A percentile compares a stretch with the other conserved stretches of the same genome.
phyloP scores from a whole-genome alignment of 2,329 filamentous ascomycete genomes.

The Fusarium chuoi region DNA sequence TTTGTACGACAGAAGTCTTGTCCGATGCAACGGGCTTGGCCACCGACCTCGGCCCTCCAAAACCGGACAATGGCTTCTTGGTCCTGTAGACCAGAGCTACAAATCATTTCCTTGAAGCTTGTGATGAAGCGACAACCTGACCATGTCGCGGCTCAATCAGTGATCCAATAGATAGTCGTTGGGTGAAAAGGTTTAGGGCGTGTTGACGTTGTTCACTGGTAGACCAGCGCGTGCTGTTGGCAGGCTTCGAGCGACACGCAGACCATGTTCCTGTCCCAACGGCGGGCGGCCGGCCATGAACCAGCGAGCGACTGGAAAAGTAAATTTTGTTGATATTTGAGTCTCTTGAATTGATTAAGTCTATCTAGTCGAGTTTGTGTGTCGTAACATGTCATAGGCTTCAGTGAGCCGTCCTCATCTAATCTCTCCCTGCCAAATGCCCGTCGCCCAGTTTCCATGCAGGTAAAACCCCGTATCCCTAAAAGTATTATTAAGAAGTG shows the following conservation, averaged over 20 bases:
- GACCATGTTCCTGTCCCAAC: background rate
- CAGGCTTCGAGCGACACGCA: background rate
- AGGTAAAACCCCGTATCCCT: background rate
- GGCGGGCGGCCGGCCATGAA: background rate
- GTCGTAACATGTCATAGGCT: conserved; percentile 11
- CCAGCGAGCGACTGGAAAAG: background rate
- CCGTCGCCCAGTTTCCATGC: background rate
- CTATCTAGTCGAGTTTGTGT: conserved; percentile 2
- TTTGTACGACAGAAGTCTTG: background rate
- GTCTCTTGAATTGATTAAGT: background rate
- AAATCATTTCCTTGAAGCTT: background rate
- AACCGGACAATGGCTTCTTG: background rate
- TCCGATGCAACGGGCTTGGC: background rate
- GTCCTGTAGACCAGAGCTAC: background rate
- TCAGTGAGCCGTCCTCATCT: conserved; percentile 1
- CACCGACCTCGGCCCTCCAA: too few relatives aligned
- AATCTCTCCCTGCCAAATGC: background rate
- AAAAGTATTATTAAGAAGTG: conserved; percentile 13
- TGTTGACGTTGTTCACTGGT: background rate
- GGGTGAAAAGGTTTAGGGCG: too few relatives aligned
- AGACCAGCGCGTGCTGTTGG: background rate
- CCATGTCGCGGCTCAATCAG: background rate
- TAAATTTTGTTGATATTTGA: too few relatives aligned
- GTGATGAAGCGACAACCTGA: background rate
- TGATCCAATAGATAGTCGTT: background rate